Conservation (phyloP, 768 basidiomycete genomes). For the Thelephora ganbajun region DNA sequence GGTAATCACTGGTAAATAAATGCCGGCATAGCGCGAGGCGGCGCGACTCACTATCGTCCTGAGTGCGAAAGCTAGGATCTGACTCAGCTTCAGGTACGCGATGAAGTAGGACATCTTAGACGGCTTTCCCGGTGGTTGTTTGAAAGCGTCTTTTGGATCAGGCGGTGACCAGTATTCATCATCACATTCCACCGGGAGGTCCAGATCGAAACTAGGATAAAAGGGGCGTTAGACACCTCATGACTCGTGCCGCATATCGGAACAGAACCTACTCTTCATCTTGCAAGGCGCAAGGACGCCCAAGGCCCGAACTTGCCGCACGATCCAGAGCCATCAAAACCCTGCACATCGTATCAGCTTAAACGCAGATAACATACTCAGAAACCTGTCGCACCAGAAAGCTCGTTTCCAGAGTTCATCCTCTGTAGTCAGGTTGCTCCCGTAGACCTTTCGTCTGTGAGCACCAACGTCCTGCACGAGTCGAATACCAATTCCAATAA, state of each 20-base stretch:
- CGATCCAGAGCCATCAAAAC: conserved; percentile 35
- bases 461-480: conserved; percentile 65
- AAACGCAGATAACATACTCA: neutral
- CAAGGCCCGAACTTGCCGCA: conserved; percentile 32
- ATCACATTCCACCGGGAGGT: conserved; percentile 70
- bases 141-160: conserved; percentile 42
- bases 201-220: conserved; percentile 52
- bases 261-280: conserved; percentile 51
- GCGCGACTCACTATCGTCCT: conserved; percentile 45
- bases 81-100: conserved; percentile 47
- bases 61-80: conserved; percentile 55
- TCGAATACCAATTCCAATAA: conserved; percentile 51
- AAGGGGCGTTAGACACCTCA: neutral
- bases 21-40: conserved; percentile 3
- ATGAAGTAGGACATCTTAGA: conserved; percentile 49
- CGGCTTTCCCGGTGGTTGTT: conserved; percentile 49
- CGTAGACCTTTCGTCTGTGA: conserved; percentile 37
- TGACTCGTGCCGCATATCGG: neutral
- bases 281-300: conserved; percentile 58
- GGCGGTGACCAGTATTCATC: conserved; percentile 61
- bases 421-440: conserved; percentile 29
- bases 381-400: conserved; percentile 32
- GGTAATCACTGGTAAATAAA: neutral
- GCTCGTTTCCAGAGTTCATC: conserved; percentile 66
- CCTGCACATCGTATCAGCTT: conserved; percentile 18